Base-by-base conservation (phyloP, 78 protist genomes). In the Reticulomyxa filosa region DNA sequence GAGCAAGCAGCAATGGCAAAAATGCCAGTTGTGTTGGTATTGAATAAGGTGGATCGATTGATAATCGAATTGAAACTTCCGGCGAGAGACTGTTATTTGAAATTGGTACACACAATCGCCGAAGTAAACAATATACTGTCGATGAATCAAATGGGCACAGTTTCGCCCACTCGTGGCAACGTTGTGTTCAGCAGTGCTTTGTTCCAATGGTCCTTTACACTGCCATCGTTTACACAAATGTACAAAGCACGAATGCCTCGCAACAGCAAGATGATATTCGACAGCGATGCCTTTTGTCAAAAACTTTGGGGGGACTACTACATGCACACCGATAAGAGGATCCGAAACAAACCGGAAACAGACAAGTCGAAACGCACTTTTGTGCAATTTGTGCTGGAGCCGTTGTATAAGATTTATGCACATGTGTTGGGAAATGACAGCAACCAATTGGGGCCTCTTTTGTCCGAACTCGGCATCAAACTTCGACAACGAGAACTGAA, bases 1-100 rank as follows among this genome's bases (percentile, higher is more conserved):
- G 38, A 53, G 20, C 72, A 62, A 27, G 39, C 38, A 7, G n/a
- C n/a, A n/a, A n/a, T n/a, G n/a, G n/a, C n/a, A n/a, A n/a, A n/a
- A n/a, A n/a, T n/a, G n/a, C n/a, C n/a, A n/a, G n/a, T n/a, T n/a
- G 27, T 53, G 17, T 59, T 57, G 1, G 1, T 0, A 57, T 23
- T 74, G n/a, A 83, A 65, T 61, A 89, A 90, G 69, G n/a, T 92
- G 17, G 96, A 90, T 62, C 75, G 98, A 6, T 70, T 90, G 23
- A 74, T 92, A 17, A 55, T 84, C 7, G 98, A 92, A 62, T 76
- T 90, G n/a, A 79, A 79, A 62, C 78, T 95, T 4, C 99, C 98
- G 6, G 97, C 98, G 37, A 17, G 33, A 0, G 98, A 95, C 62
- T 97, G 97, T 35, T 92, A 90, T 76, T 57, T 59, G 65, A 92